These are phyloP conservation scores for Prunus armeniaca DNA, from an alignment of 306 rosid genomes.

Conservation along the genomic window DNA sequence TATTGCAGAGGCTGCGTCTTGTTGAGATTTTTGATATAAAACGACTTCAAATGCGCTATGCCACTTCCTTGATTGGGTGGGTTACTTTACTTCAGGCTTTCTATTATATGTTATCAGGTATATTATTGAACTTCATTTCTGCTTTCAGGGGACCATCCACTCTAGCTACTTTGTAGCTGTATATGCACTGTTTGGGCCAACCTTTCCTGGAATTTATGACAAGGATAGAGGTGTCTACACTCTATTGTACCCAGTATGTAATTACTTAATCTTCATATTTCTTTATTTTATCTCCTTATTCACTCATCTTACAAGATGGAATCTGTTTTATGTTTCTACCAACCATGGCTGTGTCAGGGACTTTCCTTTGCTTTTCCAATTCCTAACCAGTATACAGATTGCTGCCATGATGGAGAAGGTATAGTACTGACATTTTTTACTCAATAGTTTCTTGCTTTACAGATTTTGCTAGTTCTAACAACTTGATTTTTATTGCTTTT, in stretches of 20 bases:
- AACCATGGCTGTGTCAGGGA: constrained; percentile 50
- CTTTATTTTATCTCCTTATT: not conserved
- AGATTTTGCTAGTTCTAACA: constrained; percentile 24
- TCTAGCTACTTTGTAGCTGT: constrained; percentile 89
- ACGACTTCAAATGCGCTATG: constrained; percentile 96
- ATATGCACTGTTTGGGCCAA: constrained; percentile 93
- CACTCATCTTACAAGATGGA: constrained; percentile 9
- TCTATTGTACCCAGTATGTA: constrained; percentile 87
- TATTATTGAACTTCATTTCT: constrained; percentile 18
- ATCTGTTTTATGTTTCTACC: constrained; percentile 15
- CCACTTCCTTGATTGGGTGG: constrained; percentile 87
- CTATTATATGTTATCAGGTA: not conserved
- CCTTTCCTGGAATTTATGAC: constrained; percentile 86
- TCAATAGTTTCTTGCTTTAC: not conserved
- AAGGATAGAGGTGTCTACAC: constrained; percentile 88
- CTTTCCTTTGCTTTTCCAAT: constrained; percentile 98
- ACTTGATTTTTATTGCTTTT: constrained; percentile 19
- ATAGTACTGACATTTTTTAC: constrained; percentile 19
- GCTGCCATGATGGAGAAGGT: constrained; percentile 93
- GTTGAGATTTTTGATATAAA: constrained; percentile 94
- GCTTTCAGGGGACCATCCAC: constrained; percentile 77
- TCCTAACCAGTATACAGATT: constrained; percentile 85
- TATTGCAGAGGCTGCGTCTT: constrained; percentile 81
- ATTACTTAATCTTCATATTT: not conserved
- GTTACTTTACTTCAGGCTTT: constrained; percentile 25